Evolutionary conservation across 2,329 filamentous ascomycete genomes (phyloP).

Genomic region (Aureobasidium sp.): DNA sequence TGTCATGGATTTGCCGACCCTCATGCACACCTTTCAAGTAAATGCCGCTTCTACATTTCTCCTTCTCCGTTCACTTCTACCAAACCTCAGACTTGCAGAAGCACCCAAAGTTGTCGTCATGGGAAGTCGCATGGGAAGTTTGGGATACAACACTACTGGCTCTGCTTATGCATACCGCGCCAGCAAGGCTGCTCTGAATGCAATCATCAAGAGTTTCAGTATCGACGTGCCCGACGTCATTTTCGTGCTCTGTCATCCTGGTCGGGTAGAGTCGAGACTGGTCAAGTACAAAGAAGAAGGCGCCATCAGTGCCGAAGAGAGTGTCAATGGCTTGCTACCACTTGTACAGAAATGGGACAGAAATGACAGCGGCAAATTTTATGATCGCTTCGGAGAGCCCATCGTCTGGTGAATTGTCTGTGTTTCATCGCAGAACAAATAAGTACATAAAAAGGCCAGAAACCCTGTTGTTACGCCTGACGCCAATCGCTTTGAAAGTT

Average conservation of each 20-base stretch:
- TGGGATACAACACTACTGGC: slow-evolving; percentile 35
- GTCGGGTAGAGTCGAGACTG: slow-evolving; percentile 40
- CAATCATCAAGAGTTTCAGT: slow-evolving; percentile 38
- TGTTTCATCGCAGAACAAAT: background rate
- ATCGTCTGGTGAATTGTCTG: slow-evolving; percentile 35
- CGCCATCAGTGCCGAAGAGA: slow-evolving; percentile 37
- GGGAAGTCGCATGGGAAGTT: slow-evolving; percentile 40
- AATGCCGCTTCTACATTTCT: slow-evolving; percentile 40
- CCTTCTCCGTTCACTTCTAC: slow-evolving; percentile 33
- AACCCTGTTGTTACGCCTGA: background rate
- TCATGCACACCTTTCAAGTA: slow-evolving; percentile 34
- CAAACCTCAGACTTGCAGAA: slow-evolving; percentile 25
- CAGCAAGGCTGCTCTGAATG: slow-evolving; percentile 42
- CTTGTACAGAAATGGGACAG: slow-evolving; percentile 31
- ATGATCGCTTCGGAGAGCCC: slow-evolving; percentile 38
- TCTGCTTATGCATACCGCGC: slow-evolving; percentile 43
- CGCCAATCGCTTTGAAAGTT: too few relatives aligned
- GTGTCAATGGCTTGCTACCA: slow-evolving; percentile 32
- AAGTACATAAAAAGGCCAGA: background rate
- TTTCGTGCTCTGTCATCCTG: slow-evolving; percentile 40
- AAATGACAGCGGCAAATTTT: slow-evolving; percentile 34
- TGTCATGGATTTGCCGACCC: slow-evolving; percentile 35
- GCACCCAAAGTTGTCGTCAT: slow-evolving; percentile 35
- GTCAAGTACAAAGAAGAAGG: slow-evolving; percentile 41
- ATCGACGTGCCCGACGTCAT: slow-evolving; percentile 38